phyloP scores from a whole-genome alignment of 1,139 yeast species.

The Pichia sp. region DNA sequence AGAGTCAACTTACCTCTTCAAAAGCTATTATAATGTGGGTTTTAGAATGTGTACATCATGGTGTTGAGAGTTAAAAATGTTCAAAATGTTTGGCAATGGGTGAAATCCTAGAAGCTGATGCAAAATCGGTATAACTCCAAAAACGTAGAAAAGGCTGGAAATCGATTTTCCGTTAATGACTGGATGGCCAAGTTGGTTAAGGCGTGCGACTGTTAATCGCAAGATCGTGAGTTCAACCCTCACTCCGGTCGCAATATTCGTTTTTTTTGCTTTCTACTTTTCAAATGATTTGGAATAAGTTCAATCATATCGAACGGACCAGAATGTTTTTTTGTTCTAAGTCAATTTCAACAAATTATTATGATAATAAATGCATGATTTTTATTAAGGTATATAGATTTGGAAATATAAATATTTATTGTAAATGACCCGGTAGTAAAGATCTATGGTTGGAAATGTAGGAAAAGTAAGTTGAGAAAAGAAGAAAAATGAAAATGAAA shows the following conservation, averaged over 20 bases:
- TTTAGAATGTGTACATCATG: too few relatives aligned
- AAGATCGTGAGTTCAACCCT: constrained; percentile 14
- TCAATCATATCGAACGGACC: too few relatives aligned
- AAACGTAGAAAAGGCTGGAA: neutral
- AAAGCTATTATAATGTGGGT: too few relatives aligned
- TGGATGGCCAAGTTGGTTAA: constrained; percentile 13
- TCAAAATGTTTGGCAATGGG: too few relatives aligned
- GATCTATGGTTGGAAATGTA: neutral
- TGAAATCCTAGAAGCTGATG: too few relatives aligned
- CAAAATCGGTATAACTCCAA: neutral
- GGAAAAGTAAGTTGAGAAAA: neutral
- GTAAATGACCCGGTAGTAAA: neutral
- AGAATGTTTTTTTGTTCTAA: neutral
- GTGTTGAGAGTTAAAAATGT: too few relatives aligned
- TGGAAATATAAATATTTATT: neutral
- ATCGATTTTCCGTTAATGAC: constrained; percentile 1
- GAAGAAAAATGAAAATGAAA: neutral
- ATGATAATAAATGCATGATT: neutral
- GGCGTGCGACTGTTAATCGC: constrained; percentile 15
- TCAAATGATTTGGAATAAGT: too few relatives aligned
- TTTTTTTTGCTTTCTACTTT: neutral
- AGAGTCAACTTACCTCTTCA: too few relatives aligned
- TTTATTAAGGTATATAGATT: neutral
- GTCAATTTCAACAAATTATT: neutral
- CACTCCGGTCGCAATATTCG: constrained; percentile 9